Evolutionary conservation across 1,284 basidiomycete species (phyloP).

Genomic region (Paramarasmius palmivorus): DNA sequence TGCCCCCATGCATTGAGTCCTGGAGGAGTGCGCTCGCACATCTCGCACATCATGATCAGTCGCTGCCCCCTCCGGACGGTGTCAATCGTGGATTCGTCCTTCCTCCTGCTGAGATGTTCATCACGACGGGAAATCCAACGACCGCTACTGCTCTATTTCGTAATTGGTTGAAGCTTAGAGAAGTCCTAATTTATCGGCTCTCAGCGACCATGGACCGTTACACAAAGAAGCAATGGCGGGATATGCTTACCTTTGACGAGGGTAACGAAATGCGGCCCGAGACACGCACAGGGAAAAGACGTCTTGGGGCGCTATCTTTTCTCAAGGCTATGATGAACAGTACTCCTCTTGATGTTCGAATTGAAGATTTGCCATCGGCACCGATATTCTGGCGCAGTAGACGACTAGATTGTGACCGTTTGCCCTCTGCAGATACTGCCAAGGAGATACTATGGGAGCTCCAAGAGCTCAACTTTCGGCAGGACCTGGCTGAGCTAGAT

Average conservation of each 20-base stretch:
- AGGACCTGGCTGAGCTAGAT: conserved; percentile 4
- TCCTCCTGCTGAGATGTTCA: conserved; percentile 1
- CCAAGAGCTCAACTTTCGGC: conserved; percentile 10
- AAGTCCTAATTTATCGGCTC: background rate
- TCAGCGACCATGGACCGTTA: background rate
- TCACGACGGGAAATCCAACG: background rate
- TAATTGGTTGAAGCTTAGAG: conserved; percentile 4
- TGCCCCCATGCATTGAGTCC: background rate
- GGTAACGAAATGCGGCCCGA: background rate
- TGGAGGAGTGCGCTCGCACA: conserved; percentile 1
- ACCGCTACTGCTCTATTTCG: background rate
- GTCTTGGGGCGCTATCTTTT: background rate
- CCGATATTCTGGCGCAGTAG: background rate
- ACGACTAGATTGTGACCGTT: background rate
- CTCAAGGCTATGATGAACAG: background rate
- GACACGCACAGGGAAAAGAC: background rate
- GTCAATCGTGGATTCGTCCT: conserved; percentile 1
- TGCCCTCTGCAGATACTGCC: background rate
- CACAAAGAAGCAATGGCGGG: conserved; percentile 5
- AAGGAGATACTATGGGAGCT: conserved; percentile 8
- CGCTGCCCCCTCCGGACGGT: background rate
- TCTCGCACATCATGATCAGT: background rate
- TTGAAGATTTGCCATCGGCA: background rate
- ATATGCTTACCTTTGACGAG: conserved; percentile 1
- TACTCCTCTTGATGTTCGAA: background rate